Evolutionary conservation across 345 rosid genomes (phyloP).

Genomic region (Pugionium cornutum): DNA sequence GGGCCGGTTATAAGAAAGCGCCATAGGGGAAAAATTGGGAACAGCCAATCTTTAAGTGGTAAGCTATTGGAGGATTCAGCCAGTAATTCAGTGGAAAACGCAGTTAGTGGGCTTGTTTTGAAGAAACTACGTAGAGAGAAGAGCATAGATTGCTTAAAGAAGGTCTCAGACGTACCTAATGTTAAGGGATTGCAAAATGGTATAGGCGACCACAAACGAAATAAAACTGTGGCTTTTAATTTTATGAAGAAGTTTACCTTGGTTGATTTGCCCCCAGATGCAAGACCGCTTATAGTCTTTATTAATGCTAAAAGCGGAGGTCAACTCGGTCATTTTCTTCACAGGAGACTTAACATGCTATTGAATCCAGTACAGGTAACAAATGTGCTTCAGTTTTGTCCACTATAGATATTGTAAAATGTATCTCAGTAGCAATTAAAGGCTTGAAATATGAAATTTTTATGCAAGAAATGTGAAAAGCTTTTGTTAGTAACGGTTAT

Average conservation of each 20-base stretch:
- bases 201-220: constrained; percentile 41
- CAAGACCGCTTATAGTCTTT: constrained; percentile 75
- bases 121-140: constrained; percentile 52
- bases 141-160: constrained; percentile 41
- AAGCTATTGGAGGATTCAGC: constrained; percentile 47
- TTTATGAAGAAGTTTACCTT: constrained; percentile 46
- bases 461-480: too few species aligned
- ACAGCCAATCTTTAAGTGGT: constrained; percentile 39
- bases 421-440: too few species aligned
- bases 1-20: constrained; percentile 51
- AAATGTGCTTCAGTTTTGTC: constrained; percentile 10
- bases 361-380: constrained; percentile 79
- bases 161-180: constrained; percentile 35
- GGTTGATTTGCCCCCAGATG: constrained; percentile 61
- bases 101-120: constrained; percentile 49
- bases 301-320: constrained; percentile 86
- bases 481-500: too few species aligned
- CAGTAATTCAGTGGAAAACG: constrained; percentile 34
- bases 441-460: too few species aligned
- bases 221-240: constrained; percentile 31
- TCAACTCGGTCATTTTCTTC: constrained; percentile 69
- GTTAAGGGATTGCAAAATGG: constrained; percentile 40
- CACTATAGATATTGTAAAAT: neutral
- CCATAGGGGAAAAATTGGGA: constrained; percentile 44
- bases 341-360: constrained; percentile 69